Evolutionary conservation across 257 asterid species (phyloP).

Genomic region (Thymus mandschuricus): DNA sequence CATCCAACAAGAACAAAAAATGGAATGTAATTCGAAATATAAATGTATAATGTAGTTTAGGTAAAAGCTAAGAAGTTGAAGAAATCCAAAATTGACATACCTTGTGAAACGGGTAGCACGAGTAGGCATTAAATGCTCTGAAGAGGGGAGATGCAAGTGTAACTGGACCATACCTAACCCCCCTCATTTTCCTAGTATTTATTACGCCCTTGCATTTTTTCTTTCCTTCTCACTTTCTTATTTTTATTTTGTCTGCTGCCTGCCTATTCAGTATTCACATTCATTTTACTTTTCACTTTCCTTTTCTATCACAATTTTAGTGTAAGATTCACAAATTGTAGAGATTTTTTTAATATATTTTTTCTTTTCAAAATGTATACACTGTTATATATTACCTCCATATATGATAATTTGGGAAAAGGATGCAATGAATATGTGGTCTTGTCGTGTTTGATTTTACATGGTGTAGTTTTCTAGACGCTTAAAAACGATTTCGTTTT

Average conservation of each 20-base stretch:
- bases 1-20: neutral
- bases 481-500: no score
- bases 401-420: no score
- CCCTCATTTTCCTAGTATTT: conserved; percentile 28
- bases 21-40: neutral
- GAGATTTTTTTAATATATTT: no score
- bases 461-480: no score
- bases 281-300: neutral
- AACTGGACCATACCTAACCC: conserved; percentile 35
- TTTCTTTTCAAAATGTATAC: no score
- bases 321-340: no score
- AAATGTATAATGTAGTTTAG: neutral
- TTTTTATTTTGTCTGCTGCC: neutral
- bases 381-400: no score
- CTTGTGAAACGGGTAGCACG: conserved; percentile 32
- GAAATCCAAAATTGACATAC: conserved; percentile 22
- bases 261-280: no score
- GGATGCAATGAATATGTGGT: no score
- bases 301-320: neutral
- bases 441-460: no score
- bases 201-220: conserved; percentile 2
- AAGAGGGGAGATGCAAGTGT: conserved; percentile 20
- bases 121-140: conserved; percentile 31
- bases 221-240: neutral
- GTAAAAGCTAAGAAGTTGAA: neutral